Base-by-base conservation (phyloP, 768 basidiomycete genomes). In the Russula dissimulans region DNA sequence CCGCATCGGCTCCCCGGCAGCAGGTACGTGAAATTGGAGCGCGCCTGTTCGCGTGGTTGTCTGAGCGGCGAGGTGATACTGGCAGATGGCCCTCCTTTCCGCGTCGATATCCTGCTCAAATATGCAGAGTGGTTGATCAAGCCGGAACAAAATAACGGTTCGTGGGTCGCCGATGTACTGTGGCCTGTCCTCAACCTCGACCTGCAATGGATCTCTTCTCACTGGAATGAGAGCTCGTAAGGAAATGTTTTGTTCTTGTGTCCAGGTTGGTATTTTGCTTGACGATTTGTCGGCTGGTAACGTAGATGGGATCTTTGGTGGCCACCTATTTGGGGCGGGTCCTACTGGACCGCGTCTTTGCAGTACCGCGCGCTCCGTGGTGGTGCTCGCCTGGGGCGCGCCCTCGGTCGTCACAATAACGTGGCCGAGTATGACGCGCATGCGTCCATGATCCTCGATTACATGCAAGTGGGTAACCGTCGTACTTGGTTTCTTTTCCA, bases 161-260 rank as follows among this genome's bases (percentile, higher is more conserved):
- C 59, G 5, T 63, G 62, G 59, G 54, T 56, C 1, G 49, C 44
- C 2, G 62, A 63, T 36, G 34, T 42, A 11, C 32, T 56, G 15
- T 61, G 62, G 62, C 59, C 62, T 6, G 31, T 38, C 31, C 61
- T 63, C 50, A 63, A 63, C 44, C 59, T 63, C 31, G 62, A 63
- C 29, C 59, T 61, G 18, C 59, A 61, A 42, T 63, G 62, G 62
- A 49, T 61, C 29, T 39, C 62, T 8, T 52, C 53, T 15, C 58
- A 56, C 17, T 56, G 59, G 62, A 63, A 61, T 14, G 10, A 53
- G 44, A 63, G 54, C 54, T 61, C 54, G 54, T 63, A 8, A 50
- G 62, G 15, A 32, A 10, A 12, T 3, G 14, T 3, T 49, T 44
- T 17, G 12, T 34, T 5, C 12, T 0, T 8, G 12, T 17, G 0